These are phyloP conservation scores for Lagerstroemia speciosa DNA, from an alignment of 345 rosid species.

Conservation along the genomic window DNA sequence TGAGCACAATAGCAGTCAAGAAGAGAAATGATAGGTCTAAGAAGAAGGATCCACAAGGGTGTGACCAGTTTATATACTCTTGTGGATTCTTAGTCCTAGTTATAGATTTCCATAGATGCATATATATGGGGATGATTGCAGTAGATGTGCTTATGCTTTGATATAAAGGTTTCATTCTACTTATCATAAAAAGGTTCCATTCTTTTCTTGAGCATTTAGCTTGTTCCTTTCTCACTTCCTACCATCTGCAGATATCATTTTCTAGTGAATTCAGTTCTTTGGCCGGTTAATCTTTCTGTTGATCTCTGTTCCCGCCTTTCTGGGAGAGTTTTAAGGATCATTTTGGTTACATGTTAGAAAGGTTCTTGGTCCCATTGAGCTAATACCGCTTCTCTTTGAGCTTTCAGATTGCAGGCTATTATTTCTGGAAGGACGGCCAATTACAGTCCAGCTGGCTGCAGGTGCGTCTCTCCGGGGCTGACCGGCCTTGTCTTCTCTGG, in stretches of 20 bases:
- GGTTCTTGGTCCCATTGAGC: background rate
- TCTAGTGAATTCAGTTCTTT: background rate
- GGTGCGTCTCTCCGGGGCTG: background rate
- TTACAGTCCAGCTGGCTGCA: background rate
- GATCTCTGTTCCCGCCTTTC: background rate
- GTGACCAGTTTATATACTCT: background rate
- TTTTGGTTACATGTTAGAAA: background rate
- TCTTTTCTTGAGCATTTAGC: background rate
- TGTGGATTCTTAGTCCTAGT: background rate
- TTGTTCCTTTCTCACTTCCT: background rate
- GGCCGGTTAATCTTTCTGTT: background rate
- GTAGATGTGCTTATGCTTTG: background rate
- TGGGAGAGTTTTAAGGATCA: background rate
- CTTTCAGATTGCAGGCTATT: background rate
- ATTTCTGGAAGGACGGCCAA: background rate
- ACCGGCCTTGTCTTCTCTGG: background rate
- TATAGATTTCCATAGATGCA: background rate
- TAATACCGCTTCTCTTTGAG: background rate
- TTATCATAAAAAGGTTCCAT: no score
- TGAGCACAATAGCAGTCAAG: slow-evolving; percentile 20
- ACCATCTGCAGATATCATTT: background rate
- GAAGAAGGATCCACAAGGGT: slow-evolving; percentile 21
- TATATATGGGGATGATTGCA: background rate
- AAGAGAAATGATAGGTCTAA: slow-evolving; percentile 20
- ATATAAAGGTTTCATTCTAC: background rate